Evolutionary conservation across 2,329 filamentous ascomycete genomes (phyloP).

Genomic region (Beauveria rudraprayagi): DNA sequence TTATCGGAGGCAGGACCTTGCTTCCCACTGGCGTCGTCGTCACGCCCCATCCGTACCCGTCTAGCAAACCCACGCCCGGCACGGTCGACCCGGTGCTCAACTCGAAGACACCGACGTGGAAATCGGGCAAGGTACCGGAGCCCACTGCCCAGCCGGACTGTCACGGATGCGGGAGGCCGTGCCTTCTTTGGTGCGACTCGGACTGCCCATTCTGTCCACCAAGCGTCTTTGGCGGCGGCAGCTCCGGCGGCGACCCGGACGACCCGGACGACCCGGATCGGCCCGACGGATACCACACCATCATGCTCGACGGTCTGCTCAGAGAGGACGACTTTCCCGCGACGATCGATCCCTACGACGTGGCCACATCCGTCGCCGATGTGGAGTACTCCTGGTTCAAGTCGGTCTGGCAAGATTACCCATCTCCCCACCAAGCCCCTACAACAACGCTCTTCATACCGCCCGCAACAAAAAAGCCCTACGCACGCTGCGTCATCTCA

Average conservation of each 20-base stretch:
- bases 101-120: neutral
- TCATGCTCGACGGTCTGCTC: neutral
- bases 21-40: neutral
- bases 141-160: neutral
- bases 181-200: constrained; percentile 7
- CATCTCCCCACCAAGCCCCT: neutral
- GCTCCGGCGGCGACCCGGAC: neutral
- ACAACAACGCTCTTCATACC: neutral
- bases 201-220: constrained; percentile 9
- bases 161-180: neutral
- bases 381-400: neutral
- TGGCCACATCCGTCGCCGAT: neutral
- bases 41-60: constrained; percentile 5
- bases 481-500: neutral
- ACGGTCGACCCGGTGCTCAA: constrained; percentile 7
- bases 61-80: neutral
- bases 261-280: neutral
- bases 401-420: neutral
- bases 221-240: neutral
- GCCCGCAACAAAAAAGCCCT: neutral
- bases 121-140: neutral
- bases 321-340: neutral
- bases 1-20: constrained; percentile 1
- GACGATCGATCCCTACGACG: neutral
- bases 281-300: neutral